Evolutionary conservation across 2,329 filamentous ascomycete species (phyloP).

Genomic region (Fusarium marasasianum): DNA sequence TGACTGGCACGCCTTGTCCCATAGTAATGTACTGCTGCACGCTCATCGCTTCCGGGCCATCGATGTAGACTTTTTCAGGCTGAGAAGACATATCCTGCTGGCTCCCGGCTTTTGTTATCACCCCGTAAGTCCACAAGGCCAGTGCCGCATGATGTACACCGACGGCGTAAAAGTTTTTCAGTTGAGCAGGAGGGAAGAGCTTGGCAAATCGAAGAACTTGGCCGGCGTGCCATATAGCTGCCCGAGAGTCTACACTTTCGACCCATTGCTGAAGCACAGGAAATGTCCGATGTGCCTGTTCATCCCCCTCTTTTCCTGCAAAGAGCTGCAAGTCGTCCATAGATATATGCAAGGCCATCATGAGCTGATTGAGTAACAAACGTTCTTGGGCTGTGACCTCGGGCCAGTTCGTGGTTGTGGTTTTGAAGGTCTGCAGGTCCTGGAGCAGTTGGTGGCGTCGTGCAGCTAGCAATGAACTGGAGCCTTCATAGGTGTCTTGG

Average conservation of each 20-base stretch:
- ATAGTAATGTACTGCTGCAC: slow-evolving; percentile 66
- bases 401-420: slow-evolving; percentile 54
- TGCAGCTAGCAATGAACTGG: slow-evolving; percentile 59
- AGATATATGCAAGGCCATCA: slow-evolving; percentile 72
- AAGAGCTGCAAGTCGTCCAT: slow-evolving; percentile 74
- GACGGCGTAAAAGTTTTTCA: slow-evolving; percentile 74
- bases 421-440: slow-evolving; percentile 60
- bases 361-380: slow-evolving; percentile 62
- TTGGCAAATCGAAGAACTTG: slow-evolving; percentile 71
- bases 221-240: slow-evolving; percentile 73
- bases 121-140: slow-evolving; percentile 75
- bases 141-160: slow-evolving; percentile 75
- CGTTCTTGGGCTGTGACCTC: slow-evolving; percentile 58
- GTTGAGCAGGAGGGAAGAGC: slow-evolving; percentile 59
- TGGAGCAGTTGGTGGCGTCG: slow-evolving; percentile 71
- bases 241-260: slow-evolving; percentile 62
- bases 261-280: slow-evolving; percentile 68
- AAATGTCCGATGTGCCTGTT: slow-evolving; percentile 69
- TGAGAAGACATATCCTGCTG: slow-evolving; percentile 46
- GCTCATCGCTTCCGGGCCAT: slow-evolving; percentile 62
- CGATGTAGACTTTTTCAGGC: slow-evolving; percentile 62
- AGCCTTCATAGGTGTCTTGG: slow-evolving; percentile 50
- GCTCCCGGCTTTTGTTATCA: slow-evolving; percentile 58
- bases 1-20: slow-evolving; percentile 63
- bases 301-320: slow-evolving; percentile 72